A percentile compares a stretch with the other conserved stretches of the same genome.
phyloP scores from a whole-genome alignment of 306 rosid genomes.

The Luffa aegyptiaca region DNA sequence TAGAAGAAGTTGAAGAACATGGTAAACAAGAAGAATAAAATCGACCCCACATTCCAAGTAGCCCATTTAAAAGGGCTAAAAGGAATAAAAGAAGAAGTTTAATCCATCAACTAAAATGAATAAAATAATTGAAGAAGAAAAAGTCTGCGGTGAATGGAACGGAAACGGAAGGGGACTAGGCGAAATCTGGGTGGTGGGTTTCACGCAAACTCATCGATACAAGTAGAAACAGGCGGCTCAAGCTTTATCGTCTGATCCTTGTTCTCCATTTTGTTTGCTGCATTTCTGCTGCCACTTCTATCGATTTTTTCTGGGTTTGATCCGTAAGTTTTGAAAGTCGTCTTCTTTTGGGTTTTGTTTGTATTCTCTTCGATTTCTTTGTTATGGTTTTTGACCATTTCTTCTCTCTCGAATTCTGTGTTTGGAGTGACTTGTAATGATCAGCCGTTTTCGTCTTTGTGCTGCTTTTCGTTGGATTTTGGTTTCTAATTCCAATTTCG shows the following conservation, averaged over 20 bases:
- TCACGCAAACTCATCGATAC: not conserved
- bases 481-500: not conserved
- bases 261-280: not conserved
- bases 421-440: not conserved
- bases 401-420: not conserved
- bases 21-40: constrained; percentile 8
- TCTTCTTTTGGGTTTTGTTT: not conserved
- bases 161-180: not conserved
- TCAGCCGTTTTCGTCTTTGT: not conserved
- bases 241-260: not conserved
- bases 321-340: not conserved
- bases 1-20: not conserved
- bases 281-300: not conserved
- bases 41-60: constrained; percentile 3
- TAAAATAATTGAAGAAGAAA: not conserved
- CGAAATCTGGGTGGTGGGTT: constrained; percentile 3
- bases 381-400: not conserved
- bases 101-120: not conserved
- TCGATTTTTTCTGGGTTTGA: not conserved
- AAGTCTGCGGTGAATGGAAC: not conserved
- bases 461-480: not conserved
- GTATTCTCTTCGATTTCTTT: not conserved
- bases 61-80: not conserved
- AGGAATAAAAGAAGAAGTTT: not conserved
- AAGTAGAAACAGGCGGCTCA: not conserved